Evolutionary conservation across 495 filamentous ascomycete genomes (phyloP).

Genomic region (Aspergillus bertholletiae): DNA sequence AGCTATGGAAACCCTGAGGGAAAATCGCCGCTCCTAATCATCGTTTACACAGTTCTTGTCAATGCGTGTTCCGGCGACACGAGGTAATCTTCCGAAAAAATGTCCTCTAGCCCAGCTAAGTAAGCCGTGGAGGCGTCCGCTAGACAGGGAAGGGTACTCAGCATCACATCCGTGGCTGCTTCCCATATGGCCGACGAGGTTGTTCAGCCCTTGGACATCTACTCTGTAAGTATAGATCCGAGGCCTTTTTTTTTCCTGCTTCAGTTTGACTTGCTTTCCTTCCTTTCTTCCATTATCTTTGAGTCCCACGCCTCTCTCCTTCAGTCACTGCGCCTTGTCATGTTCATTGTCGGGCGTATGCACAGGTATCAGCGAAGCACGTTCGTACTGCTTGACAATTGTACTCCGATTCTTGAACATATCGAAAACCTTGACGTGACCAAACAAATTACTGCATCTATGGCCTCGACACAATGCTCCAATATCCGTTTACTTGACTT

Average conservation of each 20-base stretch:
- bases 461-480: neutral
- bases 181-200: neutral
- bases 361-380: neutral
- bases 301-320: too few relatives aligned
- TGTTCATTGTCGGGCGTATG: neutral
- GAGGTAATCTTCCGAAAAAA: conserved; percentile 8
- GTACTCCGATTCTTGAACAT: neutral
- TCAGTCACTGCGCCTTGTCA: neutral
- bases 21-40: conserved; percentile 1
- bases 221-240: too few relatives aligned
- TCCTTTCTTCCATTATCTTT: too few relatives aligned
- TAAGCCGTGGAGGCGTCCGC: neutral
- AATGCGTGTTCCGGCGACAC: conserved; percentile 2
- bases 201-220: too few relatives aligned
- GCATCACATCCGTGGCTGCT: neutral
- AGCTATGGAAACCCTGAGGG: neutral
- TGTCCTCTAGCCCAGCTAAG: neutral
- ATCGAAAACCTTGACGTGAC: neutral
- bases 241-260: too few relatives aligned
- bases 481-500: neutral
- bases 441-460: neutral
- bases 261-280: too few relatives aligned
- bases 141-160: neutral
- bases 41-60: neutral
- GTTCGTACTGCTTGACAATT: neutral